phyloP scores from a whole-genome alignment of 2,329 filamentous ascomycete genomes.

The Drechslera avenae region DNA sequence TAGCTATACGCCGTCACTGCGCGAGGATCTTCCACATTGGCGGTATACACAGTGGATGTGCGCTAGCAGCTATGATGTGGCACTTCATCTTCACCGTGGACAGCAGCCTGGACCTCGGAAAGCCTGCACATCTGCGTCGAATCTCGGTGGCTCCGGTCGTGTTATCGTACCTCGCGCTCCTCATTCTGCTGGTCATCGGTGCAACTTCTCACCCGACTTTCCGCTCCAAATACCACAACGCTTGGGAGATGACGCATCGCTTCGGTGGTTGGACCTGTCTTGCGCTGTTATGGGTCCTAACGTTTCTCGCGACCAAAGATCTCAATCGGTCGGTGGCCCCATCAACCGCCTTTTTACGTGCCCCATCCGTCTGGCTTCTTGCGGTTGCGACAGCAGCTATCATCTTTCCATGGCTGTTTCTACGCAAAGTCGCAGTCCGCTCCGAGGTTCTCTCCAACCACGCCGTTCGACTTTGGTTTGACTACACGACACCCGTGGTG shows the following conservation, averaged over 20 bases:
- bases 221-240: slow-evolving; percentile 40
- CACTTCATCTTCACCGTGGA: slow-evolving; percentile 52
- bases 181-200: slow-evolving; percentile 38
- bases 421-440: slow-evolving; percentile 70
- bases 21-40: slow-evolving; percentile 46
- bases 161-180: slow-evolving; percentile 37
- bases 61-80: slow-evolving; percentile 47
- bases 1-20: slow-evolving; percentile 40
- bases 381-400: slow-evolving; percentile 68
- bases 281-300: slow-evolving; percentile 41
- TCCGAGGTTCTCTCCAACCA: slow-evolving; percentile 74
- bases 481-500: slow-evolving; percentile 41
- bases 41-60: slow-evolving; percentile 46
- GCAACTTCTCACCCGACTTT: slow-evolving; percentile 38
- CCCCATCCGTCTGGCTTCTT: slow-evolving; percentile 68
- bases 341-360: slow-evolving; percentile 29
- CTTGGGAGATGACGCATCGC: slow-evolving; percentile 45
- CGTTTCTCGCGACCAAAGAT: slow-evolving; percentile 34
- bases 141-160: slow-evolving; percentile 28
- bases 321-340: slow-evolving; percentile 21
- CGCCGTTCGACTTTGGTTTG: slow-evolving; percentile 69
- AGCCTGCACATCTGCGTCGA: slow-evolving; percentile 23
- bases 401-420: slow-evolving; percentile 73
- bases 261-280: slow-evolving; percentile 47
- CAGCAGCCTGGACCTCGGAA: slow-evolving; percentile 39